Evolutionary conservation across 2,329 filamentous ascomycete genomes (phyloP).

Genomic region (Colletotrichum sidae): DNA sequence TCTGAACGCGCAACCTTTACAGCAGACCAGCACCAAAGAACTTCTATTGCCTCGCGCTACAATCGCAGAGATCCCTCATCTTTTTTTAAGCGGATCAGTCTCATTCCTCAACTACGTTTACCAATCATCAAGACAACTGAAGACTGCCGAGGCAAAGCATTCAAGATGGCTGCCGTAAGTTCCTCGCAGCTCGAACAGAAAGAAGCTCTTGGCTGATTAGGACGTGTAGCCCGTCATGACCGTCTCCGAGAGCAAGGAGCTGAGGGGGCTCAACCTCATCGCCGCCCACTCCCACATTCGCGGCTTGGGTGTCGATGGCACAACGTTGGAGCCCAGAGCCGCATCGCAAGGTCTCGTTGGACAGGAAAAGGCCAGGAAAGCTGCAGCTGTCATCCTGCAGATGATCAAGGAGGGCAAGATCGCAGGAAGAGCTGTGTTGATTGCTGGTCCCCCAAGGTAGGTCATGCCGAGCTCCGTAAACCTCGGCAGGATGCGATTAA

Average conservation of each 20-base stretch:
- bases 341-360: constrained; percentile 94
- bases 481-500: not conserved
- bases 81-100: not conserved
- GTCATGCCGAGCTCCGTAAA: not conserved
- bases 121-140: not conserved
- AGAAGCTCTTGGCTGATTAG: constrained; percentile 10
- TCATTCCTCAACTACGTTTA: too few relatives aligned
- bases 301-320: constrained; percentile 91
- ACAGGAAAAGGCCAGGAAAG: constrained; percentile 96
- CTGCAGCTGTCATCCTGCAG: constrained; percentile 93
- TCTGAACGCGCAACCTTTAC: constrained; percentile 32
- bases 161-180: constrained; percentile 65
- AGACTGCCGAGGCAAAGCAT: constrained; percentile 3
- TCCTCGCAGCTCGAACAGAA: not conserved
- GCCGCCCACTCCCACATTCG: constrained; percentile 98
- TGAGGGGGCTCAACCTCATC: constrained; percentile 96
- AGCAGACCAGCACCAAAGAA: constrained; percentile 1
- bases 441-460: constrained; percentile 90
- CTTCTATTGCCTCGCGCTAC: constrained; percentile 21
- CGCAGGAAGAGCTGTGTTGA: constrained; percentile 91
- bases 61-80: constrained; percentile 2
- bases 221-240: constrained; percentile 71
- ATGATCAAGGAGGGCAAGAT: constrained; percentile 99
- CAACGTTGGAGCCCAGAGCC: constrained; percentile 87
- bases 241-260: constrained; percentile 94